Evolutionary conservation across 306 rosid species (phyloP).

Genomic region (Prunus dulcis): DNA sequence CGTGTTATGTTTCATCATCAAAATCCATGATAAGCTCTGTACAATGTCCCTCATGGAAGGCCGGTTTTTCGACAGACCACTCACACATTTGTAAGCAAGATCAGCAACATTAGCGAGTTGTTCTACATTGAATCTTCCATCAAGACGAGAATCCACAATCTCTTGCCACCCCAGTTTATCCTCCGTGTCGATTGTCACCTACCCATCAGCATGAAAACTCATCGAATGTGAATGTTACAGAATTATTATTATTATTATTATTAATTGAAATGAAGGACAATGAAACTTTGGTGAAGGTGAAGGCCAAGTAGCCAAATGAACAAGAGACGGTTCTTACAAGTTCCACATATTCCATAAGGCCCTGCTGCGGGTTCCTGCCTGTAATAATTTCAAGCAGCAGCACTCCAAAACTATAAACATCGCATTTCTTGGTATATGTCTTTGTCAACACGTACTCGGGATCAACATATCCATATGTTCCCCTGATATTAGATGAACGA

Average conservation of each 20-base stretch:
- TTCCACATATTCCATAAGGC: conserved; percentile 18
- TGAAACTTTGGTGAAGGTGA: background rate
- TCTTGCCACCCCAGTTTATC: conserved; percentile 8
- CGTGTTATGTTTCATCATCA: background rate
- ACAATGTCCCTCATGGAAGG: conserved; percentile 13
- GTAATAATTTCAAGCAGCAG: conserved; percentile 41
- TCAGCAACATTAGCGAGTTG: conserved; percentile 10
- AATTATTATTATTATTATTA: background rate
- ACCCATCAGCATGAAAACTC: background rate
- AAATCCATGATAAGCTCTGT: background rate
- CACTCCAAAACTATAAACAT: conserved; percentile 58
- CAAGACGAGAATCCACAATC: conserved; percentile 4
- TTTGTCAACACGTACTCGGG: conserved; percentile 11
- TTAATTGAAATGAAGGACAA: background rate
- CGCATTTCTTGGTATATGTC: conserved; percentile 46
- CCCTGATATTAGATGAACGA: conserved; percentile 14
- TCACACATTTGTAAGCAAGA: conserved; percentile 8
- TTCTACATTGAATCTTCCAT: background rate
- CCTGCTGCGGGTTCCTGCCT: conserved; percentile 17
- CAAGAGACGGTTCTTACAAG: conserved; percentile 1
- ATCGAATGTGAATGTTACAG: background rate
- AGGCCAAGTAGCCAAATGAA: background rate
- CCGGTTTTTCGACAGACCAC: background rate
- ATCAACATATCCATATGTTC: conserved; percentile 10
- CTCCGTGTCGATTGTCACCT: conserved; percentile 8